These are phyloP conservation scores for Galeopsis tetrahit DNA, from an alignment of 257 asterid species.

Conservation along the genomic window DNA sequence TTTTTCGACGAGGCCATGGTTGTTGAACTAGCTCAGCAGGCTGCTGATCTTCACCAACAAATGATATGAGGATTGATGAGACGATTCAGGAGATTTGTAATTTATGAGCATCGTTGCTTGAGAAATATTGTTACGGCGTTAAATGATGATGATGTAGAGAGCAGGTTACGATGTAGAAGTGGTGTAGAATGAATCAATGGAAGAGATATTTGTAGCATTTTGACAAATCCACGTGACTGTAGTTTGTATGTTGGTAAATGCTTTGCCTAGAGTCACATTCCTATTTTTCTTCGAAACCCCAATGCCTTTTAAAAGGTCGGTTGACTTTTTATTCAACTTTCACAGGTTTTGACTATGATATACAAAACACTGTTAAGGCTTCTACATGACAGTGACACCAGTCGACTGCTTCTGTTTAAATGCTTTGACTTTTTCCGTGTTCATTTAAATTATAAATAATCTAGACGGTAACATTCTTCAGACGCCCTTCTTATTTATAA, in stretches of 20 bases:
- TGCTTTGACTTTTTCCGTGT: neutral
- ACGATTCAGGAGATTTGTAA: neutral
- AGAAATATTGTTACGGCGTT: constrained; percentile 1
- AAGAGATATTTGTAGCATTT: neutral
- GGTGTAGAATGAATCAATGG: neutral
- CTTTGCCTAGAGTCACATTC: neutral
- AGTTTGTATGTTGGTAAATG: too few species aligned
- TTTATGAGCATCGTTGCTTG: neutral
- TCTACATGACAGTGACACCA: too few species aligned
- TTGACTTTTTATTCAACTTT: neutral
- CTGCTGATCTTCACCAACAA: constrained; percentile 87
- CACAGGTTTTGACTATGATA: neutral
- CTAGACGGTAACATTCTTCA: too few species aligned
- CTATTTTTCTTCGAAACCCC: neutral
- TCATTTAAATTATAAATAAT: too few species aligned
- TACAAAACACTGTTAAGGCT: too few species aligned
- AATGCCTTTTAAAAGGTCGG: neutral
- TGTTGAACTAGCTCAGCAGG: constrained; percentile 93
- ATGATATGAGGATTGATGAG: constrained; percentile 45
- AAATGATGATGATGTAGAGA: constrained; percentile 3
- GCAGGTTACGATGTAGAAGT: constrained; percentile 11
- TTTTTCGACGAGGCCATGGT: constrained; percentile 97
- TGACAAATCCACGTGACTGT: too few species aligned
- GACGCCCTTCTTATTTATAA: too few species aligned
- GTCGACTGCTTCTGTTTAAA: neutral